Evolutionary conservation across 169 alveolate species (phyloP).

Genomic region (Hammondia hammondi): DNA sequence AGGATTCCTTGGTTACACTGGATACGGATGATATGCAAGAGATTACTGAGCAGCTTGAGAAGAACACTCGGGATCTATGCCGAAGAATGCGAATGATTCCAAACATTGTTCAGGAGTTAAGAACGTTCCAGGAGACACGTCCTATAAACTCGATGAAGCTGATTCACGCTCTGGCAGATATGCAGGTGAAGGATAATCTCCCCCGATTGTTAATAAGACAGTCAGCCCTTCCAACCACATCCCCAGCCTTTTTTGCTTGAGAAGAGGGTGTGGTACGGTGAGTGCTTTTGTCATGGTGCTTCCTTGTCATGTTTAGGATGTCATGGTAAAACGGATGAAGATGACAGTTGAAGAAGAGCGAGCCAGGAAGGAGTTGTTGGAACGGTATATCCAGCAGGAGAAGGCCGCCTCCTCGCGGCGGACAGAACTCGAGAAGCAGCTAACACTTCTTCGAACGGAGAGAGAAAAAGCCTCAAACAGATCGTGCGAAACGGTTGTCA

Average conservation of each 20-base stretch:
- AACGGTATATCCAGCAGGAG: slow-evolving; percentile 61
- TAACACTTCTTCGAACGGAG: slow-evolving; percentile 63
- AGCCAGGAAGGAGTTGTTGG: slow-evolving; percentile 55
- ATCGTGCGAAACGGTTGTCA: slow-evolving; percentile 56
- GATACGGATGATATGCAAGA: slow-evolving; percentile 61
- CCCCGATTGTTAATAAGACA: background rate
- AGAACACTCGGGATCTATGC: slow-evolving; percentile 61
- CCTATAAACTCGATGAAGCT: slow-evolving; percentile 56
- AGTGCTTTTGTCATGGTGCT: background rate
- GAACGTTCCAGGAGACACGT: slow-evolving; percentile 58
- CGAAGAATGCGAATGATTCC: slow-evolving; percentile 60
- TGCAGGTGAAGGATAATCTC: slow-evolving; percentile 52
- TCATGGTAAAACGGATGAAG: slow-evolving; percentile 58
- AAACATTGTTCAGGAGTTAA: slow-evolving; percentile 59
- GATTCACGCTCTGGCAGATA: slow-evolving; percentile 58
- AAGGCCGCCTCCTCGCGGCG: slow-evolving; percentile 53
- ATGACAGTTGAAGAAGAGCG: slow-evolving; percentile 65
- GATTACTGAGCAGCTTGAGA: slow-evolving; percentile 58
- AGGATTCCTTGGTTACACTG: slow-evolving; percentile 40
- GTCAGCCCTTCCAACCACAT: background rate
- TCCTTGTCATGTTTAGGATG: slow-evolving; percentile 40
- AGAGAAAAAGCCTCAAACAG: slow-evolving; percentile 52
- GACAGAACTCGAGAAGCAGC: slow-evolving; percentile 62
- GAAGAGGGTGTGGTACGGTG: background rate
- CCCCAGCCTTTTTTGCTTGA: background rate